A percentile compares a stretch with the other conserved stretches of the same genome.
Evolutionary conservation across 768 basidiomycete genomes (phyloP).

Genomic region (Tremella yokohamensis): DNA sequence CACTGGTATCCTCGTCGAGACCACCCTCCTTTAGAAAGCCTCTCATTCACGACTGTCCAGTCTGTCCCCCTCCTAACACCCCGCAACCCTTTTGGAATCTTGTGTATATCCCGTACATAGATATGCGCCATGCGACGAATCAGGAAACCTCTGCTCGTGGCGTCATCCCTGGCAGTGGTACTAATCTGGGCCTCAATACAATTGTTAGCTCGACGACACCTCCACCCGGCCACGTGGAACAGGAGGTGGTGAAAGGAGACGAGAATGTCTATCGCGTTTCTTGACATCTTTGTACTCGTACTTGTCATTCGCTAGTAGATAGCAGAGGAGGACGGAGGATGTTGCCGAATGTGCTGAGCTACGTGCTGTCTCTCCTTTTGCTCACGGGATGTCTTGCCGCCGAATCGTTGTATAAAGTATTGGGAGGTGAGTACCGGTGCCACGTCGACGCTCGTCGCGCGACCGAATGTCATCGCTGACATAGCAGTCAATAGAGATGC

Average conservation of each 20-base stretch:
- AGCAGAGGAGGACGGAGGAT: slow-evolving; percentile 12
- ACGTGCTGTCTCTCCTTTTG: slow-evolving; percentile 27
- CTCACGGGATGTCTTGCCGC: slow-evolving; percentile 39
- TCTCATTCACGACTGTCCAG: too few species aligned
- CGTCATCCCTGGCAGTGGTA: too few species aligned
- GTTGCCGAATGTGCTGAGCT: slow-evolving; percentile 31
- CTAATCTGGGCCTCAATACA: too few species aligned
- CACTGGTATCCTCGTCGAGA: slow-evolving; percentile 64
- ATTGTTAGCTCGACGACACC: too few species aligned
- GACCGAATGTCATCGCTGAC: background rate
- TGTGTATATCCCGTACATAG: too few species aligned
- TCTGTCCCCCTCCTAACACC: too few species aligned
- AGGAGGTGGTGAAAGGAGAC: too few species aligned
- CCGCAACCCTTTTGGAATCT: too few species aligned
- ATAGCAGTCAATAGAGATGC: slow-evolving; percentile 66
- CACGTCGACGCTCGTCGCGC: slow-evolving; percentile 12
- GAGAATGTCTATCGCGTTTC: too few species aligned
- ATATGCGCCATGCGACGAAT: too few species aligned
- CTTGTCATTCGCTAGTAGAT: background rate
- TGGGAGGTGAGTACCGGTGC: slow-evolving; percentile 60
- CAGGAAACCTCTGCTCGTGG: too few species aligned
- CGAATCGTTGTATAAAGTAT: slow-evolving; percentile 61
- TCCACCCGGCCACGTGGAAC: too few species aligned
- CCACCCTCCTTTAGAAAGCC: slow-evolving; percentile 56
- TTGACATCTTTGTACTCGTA: background rate